phyloP scores from a whole-genome alignment of 768 basidiomycete genomes.

The Paxillus rubicundulus region DNA sequence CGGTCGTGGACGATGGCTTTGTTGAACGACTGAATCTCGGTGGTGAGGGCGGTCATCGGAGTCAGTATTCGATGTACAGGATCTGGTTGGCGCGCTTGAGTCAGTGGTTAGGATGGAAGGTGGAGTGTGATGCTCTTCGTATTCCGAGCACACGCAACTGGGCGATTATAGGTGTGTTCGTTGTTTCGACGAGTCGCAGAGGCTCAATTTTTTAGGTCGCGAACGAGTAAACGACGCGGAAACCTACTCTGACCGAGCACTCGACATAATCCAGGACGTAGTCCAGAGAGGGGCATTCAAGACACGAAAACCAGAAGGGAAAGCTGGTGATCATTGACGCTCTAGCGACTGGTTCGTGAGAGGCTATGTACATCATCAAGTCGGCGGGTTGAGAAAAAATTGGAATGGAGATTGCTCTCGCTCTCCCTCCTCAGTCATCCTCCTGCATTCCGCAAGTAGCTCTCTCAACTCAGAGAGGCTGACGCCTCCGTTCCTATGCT shows the following conservation, averaged over 20 bases:
- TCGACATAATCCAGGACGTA: constrained; percentile 54
- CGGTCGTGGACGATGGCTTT: constrained; percentile 31
- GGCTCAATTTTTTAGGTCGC: constrained; percentile 19
- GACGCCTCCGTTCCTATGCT: constrained; percentile 21
- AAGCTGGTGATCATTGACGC: constrained; percentile 34
- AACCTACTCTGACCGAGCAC: constrained; percentile 37
- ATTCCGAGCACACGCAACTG: constrained; percentile 95
- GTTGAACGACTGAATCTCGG: constrained; percentile 55
- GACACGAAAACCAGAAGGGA: constrained; percentile 69
- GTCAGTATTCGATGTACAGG: constrained; percentile 79
- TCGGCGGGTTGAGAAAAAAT: constrained; percentile 11
- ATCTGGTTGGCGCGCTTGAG: constrained; percentile 82
- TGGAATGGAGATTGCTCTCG: constrained; percentile 26
- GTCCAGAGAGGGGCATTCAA: constrained; percentile 67
- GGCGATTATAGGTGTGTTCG: constrained; percentile 76
- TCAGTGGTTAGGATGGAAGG: constrained; percentile 75
- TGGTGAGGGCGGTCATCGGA: constrained; percentile 55
- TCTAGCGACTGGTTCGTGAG: neutral
- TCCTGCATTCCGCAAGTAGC: constrained; percentile 55
- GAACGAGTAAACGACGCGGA: constrained; percentile 18
- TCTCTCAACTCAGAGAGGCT: constrained; percentile 48
- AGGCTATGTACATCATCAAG: neutral
- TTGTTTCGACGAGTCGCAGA: neutral
- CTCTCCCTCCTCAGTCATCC: constrained; percentile 37
- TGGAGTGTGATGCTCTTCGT: constrained; percentile 82